These are phyloP conservation scores for Fraxinus nigra DNA, from an alignment of 305 asterid species.

Conservation along the genomic window DNA sequence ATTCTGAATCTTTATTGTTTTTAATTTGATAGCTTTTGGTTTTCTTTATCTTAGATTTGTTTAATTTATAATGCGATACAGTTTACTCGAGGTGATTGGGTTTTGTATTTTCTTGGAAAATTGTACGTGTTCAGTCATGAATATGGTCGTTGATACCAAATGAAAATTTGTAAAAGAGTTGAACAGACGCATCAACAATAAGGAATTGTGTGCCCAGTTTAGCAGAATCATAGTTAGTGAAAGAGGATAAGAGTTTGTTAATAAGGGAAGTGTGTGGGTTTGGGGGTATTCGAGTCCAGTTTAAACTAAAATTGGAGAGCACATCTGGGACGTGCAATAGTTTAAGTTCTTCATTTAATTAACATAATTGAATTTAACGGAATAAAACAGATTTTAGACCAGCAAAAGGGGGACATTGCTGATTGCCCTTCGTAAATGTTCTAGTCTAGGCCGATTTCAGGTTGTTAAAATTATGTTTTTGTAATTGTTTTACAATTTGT, in stretches of 20 bases:
- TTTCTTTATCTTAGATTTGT: not conserved
- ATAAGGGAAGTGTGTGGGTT: not conserved
- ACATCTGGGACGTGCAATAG: not conserved
- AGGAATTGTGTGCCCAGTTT: not conserved
- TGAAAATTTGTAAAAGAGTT: not conserved
- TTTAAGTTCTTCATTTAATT: not conserved
- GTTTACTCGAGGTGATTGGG: not conserved
- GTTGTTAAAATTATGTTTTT: not conserved
- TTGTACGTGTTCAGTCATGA: not conserved
- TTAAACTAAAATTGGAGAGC: not conserved
- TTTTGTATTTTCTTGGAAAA: not conserved
- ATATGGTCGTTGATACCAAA: not conserved
- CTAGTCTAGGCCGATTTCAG: not conserved
- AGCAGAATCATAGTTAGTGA: not conserved
- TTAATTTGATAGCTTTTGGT: not conserved
- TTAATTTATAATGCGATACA: not conserved
- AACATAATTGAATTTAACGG: not conserved
- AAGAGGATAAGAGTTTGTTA: not conserved
- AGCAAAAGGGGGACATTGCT: not conserved
- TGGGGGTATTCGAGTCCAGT: not conserved
- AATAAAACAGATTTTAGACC: not conserved
- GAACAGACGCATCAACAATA: not conserved
- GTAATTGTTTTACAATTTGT: not conserved
- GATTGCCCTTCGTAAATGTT: not conserved
- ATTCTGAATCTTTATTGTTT: not conserved